Evolutionary conservation across 768 basidiomycete genomes (phyloP), one percentile per base, ranked within the genome.

Genomic region (Suillus discolor): DNA sequence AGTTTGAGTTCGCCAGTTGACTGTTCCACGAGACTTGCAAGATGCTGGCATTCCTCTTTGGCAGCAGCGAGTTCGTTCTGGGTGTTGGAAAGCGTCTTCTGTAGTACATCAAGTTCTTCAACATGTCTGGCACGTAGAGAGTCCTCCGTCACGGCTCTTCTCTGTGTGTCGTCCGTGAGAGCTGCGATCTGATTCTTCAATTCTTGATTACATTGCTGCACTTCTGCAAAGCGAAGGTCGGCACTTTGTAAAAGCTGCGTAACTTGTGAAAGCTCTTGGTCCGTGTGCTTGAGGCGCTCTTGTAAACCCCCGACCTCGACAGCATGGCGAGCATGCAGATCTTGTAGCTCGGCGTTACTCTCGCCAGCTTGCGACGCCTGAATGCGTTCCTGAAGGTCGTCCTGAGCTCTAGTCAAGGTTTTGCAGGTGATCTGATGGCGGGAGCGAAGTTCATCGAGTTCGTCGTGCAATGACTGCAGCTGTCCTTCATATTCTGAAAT

Each of bases 271-370:
- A 85, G 66, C 23, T 80, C 73, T 54, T 71, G 72, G 47, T 73
- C 73, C 38, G 72, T 76, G 38, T 79, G 73, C 11, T 74, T 70
- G n/a, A 85, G 74, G 45, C 73, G 81, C 20, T 71, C 69, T 60
- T 79, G 79, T 28, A 86, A 64, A 25, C 70, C 71, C 7, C 71
- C 74, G 63, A 84, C 65, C 41, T 81, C 80, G 60, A 77, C 73
- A 5, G 77, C 71, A 55, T 83, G 81, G 62, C 75, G 72, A 42
- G 77, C 71, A 61, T 73, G 59, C n/a, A 67, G 47, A 47, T 61
- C 62, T 8, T 63, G 55, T 25, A 68, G 60, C 57, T 63, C 61
- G 18, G 55, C 55, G 9, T 18, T 57, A 49, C 45, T 67, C 54
- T 34, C 45, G 49, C 47, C 11, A 49, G 47, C 54, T 15, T 54